Evolutionary conservation across 768 basidiomycete species (phyloP), one percentile per base, ranked within the genome.

Genomic region (Termitomyces titanicus): DNA sequence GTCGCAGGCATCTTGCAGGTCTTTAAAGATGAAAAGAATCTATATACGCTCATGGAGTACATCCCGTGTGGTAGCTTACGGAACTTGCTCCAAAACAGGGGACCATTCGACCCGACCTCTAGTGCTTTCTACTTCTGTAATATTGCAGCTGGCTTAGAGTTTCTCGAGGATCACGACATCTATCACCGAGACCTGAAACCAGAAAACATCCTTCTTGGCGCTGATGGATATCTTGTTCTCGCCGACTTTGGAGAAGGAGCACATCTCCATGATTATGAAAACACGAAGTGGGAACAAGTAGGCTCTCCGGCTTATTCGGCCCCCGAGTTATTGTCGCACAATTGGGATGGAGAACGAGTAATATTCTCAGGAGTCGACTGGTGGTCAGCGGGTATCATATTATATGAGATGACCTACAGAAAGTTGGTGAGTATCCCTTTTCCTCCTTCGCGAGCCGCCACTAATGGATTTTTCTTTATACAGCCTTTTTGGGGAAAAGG

Each of bases 161-260:
- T 79, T 61, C 63, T 86, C 1, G 75, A 80, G 50, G 53, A 55
- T 0, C 64, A 74, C 9, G 70, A 68, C n/a, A 68, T 83, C 47
- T 71, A 75, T 7, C 82, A 84, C 54, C 74, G 81, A 18, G 82
- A 85, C 61, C 52, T 86, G 18, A 84, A 85, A 61, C 82, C 83
- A 2, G 77, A 75, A 18, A 85, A 84, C 47, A 74, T 86, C 46
- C 72, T 85, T 48, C 54, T 86, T 54, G 81, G 79, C 40, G 60
- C 71, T 2, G 80, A 82, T 61, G 84, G 83, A 24, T 85, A 85
- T 60, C 69, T 84, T 25, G 64, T 69, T 53, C 56, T 86, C 0
- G 73, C 74, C 9, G 83, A 85, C 61, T 81, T 86, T 58, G 82
- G 82, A 3, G 55, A 68, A 22, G 70, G 78, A 5, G 56, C 67